A percentile compares a stretch with the other conserved stretches of the same genome.
Evolutionary conservation across 1,139 yeast species (phyloP).

Genomic region (Kurtzmaniella natalensis): DNA sequence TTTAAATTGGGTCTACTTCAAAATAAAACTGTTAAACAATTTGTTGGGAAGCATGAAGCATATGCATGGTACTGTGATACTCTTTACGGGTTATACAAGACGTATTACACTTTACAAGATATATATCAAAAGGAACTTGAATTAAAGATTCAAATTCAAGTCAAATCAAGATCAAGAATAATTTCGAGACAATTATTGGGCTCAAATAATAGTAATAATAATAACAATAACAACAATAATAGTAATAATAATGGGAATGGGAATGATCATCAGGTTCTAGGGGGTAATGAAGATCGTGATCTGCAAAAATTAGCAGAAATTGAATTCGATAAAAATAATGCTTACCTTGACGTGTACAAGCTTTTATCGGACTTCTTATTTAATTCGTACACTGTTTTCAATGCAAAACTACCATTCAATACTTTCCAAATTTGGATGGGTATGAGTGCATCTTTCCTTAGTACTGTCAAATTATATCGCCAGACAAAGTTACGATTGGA

Average conservation of each 20-base stretch:
- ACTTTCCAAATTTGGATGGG: conserved; percentile 50
- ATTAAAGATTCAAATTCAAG: conserved; percentile 34
- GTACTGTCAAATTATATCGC: conserved; percentile 37
- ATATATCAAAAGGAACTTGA: conserved; percentile 43
- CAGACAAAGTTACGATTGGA: conserved; percentile 30
- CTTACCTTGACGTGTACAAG: conserved; percentile 40
- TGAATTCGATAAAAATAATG: conserved; percentile 35
- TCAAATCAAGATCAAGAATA: conserved; percentile 33
- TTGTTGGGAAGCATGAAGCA: conserved; percentile 50
- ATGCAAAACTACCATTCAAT: conserved; percentile 35
- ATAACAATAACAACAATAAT: conserved; percentile 9
- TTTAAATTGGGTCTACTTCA: conserved; percentile 50
- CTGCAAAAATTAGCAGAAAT: conserved; percentile 25
- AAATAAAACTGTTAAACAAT: conserved; percentile 27
- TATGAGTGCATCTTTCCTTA: conserved; percentile 36
- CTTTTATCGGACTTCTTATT: conserved; percentile 39
- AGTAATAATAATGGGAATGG: conserved; percentile 8
- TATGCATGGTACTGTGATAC: conserved; percentile 66
- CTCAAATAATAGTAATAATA: conserved; percentile 8
- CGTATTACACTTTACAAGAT: conserved; percentile 33
- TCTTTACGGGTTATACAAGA: conserved; percentile 47
- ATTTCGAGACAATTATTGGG: conserved; percentile 35
- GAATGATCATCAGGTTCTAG: too few relatives aligned
- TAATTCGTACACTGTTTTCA: conserved; percentile 43
- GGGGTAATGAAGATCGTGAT: conserved; percentile 22